Base-by-base conservation (phyloP, 1,284 basidiomycete genomes). In the Meira nashicola region DNA sequence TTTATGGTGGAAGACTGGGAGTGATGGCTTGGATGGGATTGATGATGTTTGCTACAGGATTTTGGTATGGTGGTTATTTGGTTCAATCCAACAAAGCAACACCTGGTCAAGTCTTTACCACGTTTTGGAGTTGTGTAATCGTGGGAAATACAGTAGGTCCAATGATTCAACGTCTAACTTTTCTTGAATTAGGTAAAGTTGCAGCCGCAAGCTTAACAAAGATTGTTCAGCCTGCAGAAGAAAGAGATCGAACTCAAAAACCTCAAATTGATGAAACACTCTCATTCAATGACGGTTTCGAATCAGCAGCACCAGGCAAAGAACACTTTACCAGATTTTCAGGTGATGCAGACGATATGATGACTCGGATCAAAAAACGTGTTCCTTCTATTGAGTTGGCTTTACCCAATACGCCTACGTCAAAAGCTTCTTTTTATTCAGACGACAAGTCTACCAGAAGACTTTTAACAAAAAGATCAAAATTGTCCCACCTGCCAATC, bases 121-220 rank as follows among this genome's bases (percentile, higher is more conserved):
- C 94, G 49, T 98, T 98, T 78, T 97, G 93, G 91, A 90, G 93
- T 0, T 92, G 90, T 76, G 82, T 97, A 48, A 88, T 96, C 58
- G 91, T 90, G 0, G 88, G 88, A 2, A 87, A 84, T 71, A 90
- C 90, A 76, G 79, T 96, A 5, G 91, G 95, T 77, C 86, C 88
- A 83, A 86, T 86, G 71, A 85, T 96, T 5, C 89, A 90, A 0
- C 85, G 89, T 57, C 81, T 93, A 62, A 86, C 89, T 57, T 80
- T 83, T 15, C 80, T 96, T 60, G 85, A 89, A 57, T 92, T 89
- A 78, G 94, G 91, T 66, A 94, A 94, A 78, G 85, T 86, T 56
- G 86, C 89, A 2, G 88, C 91, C 82, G 87, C 84, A 1, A 83
- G 87, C 1, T 82, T 93, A 38, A 21, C 28, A 33, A 33, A 33